Evolutionary conservation across 1,284 basidiomycete genomes (phyloP), one percentile per base, ranked within the genome.

Genomic region (Marasmius tenuissimus): DNA sequence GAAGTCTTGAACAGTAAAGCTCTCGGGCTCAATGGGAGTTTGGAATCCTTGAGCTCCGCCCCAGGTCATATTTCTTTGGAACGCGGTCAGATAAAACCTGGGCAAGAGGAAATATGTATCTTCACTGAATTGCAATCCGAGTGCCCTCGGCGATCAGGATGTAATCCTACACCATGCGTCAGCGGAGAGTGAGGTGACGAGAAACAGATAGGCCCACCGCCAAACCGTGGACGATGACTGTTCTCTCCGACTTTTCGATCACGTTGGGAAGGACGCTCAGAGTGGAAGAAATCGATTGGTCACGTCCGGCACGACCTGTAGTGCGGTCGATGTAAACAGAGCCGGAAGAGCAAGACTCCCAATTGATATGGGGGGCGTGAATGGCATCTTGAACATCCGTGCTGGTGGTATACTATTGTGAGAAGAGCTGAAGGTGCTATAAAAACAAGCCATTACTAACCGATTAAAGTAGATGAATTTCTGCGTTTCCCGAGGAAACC

Each of bases 151-250:
- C 81, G 14, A 85, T 73, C 22, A 85, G 77, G 61, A 85, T 82
- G 65, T 81, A 82, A 66, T 85, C 84, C 81, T 83, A 54, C 45
- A 8, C 4, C 22, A 50, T 61, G 33, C 35, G 48, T 57, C 12
- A 33, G 14, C 27, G 33, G 20, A 40, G n/a, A 40, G n/a, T 60
- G 34, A 5, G 45, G 9, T 11, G 48, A 20, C 35, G 9, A 55
- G 20, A 47, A 20, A 60, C n/a, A 55, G 9, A 14, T 14, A 38
- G 16, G 63, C 82, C 60, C 68, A 87, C 85, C 77, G 82, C 85
- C 58, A 89, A 75, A 1, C 89, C 89, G 63, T 91, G 88, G 7
- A 85, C 83, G 55, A 92, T 83, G 37, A 92, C 84, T 0, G 81
- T 82, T 57, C 88, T 78, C 61, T 82, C 79, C 61, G 81, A 90